A percentile compares a stretch with the other conserved stretches of the same genome.
Conservation (phyloP, 2,329 filamentous ascomycete species). For the Penicillium sp. region DNA sequence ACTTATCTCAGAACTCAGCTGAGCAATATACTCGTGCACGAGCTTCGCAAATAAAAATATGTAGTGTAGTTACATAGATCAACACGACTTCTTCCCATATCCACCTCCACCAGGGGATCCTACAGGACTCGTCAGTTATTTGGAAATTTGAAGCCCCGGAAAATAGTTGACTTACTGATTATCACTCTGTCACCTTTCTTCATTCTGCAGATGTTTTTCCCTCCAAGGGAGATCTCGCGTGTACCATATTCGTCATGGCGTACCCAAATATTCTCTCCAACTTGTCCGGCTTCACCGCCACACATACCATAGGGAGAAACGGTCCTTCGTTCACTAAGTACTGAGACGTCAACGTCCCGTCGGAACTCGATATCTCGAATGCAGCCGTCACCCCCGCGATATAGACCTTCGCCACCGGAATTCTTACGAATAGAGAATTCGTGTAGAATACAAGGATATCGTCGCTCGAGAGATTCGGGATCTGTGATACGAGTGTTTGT, state of each 20-base stretch:
- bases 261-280: slow-evolving; percentile 85
- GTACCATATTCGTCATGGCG: slow-evolving; percentile 60
- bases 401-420: slow-evolving; percentile 63
- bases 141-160: no score
- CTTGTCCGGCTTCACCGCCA: slow-evolving; percentile 73
- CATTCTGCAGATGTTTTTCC: slow-evolving; percentile 60
- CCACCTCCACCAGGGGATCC: no score
- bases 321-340: slow-evolving; percentile 73
- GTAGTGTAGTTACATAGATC: no score
- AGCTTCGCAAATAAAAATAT: no score
- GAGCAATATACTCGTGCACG: no score
- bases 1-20: no score
- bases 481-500: slow-evolving; percentile 86
- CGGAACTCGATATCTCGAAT: slow-evolving; percentile 80
- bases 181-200: slow-evolving; percentile 54
- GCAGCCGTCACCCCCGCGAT: slow-evolving; percentile 71
- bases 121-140: no score
- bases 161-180: no score
- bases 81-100: no score
- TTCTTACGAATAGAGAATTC: slow-evolving; percentile 65
- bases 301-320: slow-evolving; percentile 76
- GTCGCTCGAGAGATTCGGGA: slow-evolving; percentile 56
- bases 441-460: slow-evolving; percentile 71
- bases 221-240: slow-evolving; percentile 56
- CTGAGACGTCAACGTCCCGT: slow-evolving; percentile 72